Conservation (phyloP, 2,329 filamentous ascomycete species). For the Podosphaera fusca region DNA sequence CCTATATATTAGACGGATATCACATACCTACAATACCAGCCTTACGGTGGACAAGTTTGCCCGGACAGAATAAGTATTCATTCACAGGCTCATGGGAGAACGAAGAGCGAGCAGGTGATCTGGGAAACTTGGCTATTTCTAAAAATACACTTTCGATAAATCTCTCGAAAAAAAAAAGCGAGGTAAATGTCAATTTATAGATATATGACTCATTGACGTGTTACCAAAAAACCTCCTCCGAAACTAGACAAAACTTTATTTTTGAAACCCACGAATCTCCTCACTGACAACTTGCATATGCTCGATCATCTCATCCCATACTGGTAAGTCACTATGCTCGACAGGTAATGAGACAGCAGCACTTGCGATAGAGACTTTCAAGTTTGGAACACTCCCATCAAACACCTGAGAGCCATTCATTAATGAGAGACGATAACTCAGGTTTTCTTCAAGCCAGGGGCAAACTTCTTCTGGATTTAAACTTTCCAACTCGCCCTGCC, state of each 20-base stretch:
- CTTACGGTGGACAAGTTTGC: too few species aligned
- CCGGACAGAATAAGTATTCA: too few species aligned
- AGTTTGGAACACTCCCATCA: slow-evolving; percentile 7
- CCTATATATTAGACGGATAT: too few species aligned
- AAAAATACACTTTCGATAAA: too few species aligned
- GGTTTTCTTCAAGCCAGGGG: slow-evolving; percentile 10
- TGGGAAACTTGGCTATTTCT: too few species aligned
- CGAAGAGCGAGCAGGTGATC: too few species aligned
- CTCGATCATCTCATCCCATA: slow-evolving; percentile 5
- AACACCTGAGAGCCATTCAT: slow-evolving; percentile 7
- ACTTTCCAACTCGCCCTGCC: slow-evolving; percentile 14
- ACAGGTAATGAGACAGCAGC: slow-evolving; percentile 5
- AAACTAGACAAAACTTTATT: background rate
- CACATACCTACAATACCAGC: too few species aligned
- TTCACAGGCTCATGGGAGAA: too few species aligned
- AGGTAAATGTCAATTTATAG: too few species aligned
- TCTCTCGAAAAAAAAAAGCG: too few species aligned
- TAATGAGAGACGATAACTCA: slow-evolving; percentile 11
- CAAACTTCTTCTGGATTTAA: slow-evolving; percentile 9
- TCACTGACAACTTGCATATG: slow-evolving; percentile 3
- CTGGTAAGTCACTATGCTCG: slow-evolving; percentile 4
- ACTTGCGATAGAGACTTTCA: slow-evolving; percentile 11
- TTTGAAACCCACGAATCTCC: background rate
- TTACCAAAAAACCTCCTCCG: too few species aligned
- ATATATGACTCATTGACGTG: too few species aligned